These are phyloP conservation scores for Bjerkandera adusta DNA, from an alignment of 1,284 basidiomycete species.

Conservation along the genomic window DNA sequence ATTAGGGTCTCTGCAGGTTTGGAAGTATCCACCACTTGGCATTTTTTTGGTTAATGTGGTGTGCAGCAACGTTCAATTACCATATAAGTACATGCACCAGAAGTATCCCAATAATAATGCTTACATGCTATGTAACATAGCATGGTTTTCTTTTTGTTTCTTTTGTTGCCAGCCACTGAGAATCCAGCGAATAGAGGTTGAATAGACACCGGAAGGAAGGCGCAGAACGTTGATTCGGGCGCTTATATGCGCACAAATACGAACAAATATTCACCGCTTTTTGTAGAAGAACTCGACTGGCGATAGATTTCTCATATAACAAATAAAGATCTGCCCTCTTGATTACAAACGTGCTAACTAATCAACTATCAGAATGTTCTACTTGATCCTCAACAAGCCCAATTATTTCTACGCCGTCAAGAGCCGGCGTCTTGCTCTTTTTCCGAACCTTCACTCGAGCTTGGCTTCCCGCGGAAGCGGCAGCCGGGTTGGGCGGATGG, in stretches of 20 bases:
- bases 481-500: neutral
- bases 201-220: no score
- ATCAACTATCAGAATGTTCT: neutral
- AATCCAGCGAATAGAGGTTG: no score
- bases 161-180: no score
- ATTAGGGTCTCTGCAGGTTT: no score
- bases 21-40: no score
- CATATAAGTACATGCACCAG: no score
- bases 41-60: no score
- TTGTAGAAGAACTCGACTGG: neutral
- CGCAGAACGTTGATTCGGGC: neutral
- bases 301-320: neutral
- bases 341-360: neutral
- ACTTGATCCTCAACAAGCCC: slow-evolving; percentile 26
- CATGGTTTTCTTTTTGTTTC: no score
- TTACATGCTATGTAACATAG: no score
- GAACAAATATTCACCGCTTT: no score
- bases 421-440: slow-evolving; percentile 27
- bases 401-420: slow-evolving; percentile 26
- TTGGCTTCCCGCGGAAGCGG: neutral
- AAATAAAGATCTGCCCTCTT: neutral
- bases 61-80: no score
- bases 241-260: neutral
- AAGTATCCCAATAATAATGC: no score
- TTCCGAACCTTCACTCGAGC: slow-evolving; percentile 16